phyloP scores from a whole-genome alignment of 225 moss, liverwort and hornwort genomes.

The Physcomitrium patens region DNA sequence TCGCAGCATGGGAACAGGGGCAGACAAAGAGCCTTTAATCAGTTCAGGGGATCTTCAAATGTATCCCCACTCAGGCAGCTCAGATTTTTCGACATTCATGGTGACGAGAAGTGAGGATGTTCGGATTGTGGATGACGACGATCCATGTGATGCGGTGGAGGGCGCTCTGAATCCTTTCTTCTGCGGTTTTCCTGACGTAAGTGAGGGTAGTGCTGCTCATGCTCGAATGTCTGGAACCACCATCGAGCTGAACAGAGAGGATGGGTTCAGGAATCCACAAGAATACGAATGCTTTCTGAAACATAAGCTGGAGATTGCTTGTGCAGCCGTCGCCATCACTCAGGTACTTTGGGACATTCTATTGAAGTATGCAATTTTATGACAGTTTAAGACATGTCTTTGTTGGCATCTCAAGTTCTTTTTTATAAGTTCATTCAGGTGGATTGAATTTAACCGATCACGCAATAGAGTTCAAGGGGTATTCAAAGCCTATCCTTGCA shows the following conservation, averaged over 20 bases:
- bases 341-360: slow-evolving; percentile 37
- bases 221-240: neutral
- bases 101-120: slow-evolving; percentile 2
- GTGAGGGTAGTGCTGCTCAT: neutral
- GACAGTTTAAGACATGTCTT: no score
- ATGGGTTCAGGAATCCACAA: slow-evolving; percentile 18
- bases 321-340: slow-evolving; percentile 56
- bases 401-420: no score
- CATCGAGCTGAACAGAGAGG: neutral
- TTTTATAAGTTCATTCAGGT: no score
- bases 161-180: slow-evolving; percentile 62
- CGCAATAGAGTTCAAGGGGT: no score
- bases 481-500: no score
- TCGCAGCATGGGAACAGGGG: neutral
- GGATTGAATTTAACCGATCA: no score
- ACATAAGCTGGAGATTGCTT: slow-evolving; percentile 60
- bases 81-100: neutral
- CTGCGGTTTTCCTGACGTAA: neutral
- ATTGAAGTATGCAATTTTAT: no score
- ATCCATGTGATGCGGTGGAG: slow-evolving; percentile 23
- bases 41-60: slow-evolving; percentile 21
- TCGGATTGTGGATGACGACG: slow-evolving; percentile 31
- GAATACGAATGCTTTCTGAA: slow-evolving; percentile 56
- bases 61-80: neutral
- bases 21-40: neutral